Percentiles rank a stretch among this genome's conserved stretches.
Conservation (phyloP, 441 rosid species). For the Erodium moschatum region DNA sequence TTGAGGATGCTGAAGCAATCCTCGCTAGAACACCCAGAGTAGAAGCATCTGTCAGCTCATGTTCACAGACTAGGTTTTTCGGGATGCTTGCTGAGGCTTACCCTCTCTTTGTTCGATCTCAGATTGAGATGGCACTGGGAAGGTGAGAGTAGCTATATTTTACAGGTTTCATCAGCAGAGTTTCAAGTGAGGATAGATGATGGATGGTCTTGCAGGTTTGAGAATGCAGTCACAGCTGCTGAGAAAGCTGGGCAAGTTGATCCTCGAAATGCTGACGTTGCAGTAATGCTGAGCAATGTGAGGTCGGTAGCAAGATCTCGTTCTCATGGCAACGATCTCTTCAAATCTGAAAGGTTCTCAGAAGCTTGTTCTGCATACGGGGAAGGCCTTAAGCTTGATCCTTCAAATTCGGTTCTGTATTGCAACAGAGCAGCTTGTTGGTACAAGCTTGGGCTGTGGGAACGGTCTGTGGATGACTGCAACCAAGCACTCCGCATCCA, state of each 20-base stretch:
- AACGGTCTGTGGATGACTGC: slow-evolving; percentile 57
- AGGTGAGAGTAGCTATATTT: slow-evolving; percentile 40
- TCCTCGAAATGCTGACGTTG: slow-evolving; percentile 30
- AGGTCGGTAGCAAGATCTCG: slow-evolving; percentile 49
- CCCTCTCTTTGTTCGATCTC: slow-evolving; percentile 46
- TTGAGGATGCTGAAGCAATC: slow-evolving; percentile 43
- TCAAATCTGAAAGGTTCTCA: slow-evolving; percentile 37
- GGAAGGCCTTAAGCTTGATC: slow-evolving; percentile 50
- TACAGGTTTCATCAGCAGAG: slow-evolving; percentile 15
- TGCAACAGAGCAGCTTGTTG: slow-evolving; percentile 71
- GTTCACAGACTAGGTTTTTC: slow-evolving; percentile 28
- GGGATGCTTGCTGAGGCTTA: slow-evolving; percentile 47
- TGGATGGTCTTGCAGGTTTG: slow-evolving; percentile 45
- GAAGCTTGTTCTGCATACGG: slow-evolving; percentile 64
- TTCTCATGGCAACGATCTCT: slow-evolving; percentile 46
- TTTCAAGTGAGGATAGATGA: background rate
- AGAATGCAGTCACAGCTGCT: slow-evolving; percentile 48
- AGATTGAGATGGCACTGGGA: slow-evolving; percentile 60
- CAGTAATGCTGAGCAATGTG: slow-evolving; percentile 35
- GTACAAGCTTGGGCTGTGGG: slow-evolving; percentile 62
- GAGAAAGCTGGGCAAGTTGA: slow-evolving; percentile 47
- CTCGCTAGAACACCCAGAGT: slow-evolving; percentile 28
- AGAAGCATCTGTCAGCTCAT: slow-evolving; percentile 25
- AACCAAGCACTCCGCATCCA: slow-evolving; percentile 50
- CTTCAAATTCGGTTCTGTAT: slow-evolving; percentile 46